Conservation (phyloP, 331 rosid species). For the Ulmus americana region DNA sequence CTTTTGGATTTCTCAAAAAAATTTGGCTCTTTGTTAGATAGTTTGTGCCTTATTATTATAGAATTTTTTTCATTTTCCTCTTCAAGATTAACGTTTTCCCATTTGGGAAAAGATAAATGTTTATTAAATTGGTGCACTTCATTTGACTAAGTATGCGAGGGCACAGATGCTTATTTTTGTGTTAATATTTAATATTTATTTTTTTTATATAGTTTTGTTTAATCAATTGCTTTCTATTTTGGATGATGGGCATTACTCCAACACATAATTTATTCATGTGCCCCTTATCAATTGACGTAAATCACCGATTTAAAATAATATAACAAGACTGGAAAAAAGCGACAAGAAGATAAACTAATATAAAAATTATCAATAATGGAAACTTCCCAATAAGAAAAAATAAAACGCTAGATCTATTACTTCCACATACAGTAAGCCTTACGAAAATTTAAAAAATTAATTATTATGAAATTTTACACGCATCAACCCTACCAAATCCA, state of each 20-base stretch:
- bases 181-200: not conserved
- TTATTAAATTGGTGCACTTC: slow-evolving; percentile 10
- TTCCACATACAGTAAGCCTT: slow-evolving; percentile 21
- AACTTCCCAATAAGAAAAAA: slow-evolving; percentile 19
- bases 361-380: slow-evolving; percentile 31
- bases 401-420: slow-evolving; percentile 16
- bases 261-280: not conserved
- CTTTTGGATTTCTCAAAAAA: too few species aligned
- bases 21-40: not conserved
- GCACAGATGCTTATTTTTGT: not conserved
- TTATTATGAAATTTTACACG: slow-evolving; percentile 34
- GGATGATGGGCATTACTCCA: not conserved
- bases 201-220: not conserved
- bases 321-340: not conserved
- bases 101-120: slow-evolving; percentile 12
- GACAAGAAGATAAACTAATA: slow-evolving; percentile 8
- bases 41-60: not conserved
- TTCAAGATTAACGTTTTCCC: not conserved
- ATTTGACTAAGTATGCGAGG: slow-evolving; percentile 1
- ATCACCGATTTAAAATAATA: not conserved
- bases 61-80: slow-evolving; percentile 2
- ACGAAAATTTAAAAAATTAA: slow-evolving; percentile 24
- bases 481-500: slow-evolving; percentile 23
- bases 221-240: too few species aligned
- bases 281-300: not conserved